These are phyloP conservation scores for Oryza brachyantha DNA, from an alignment of 176 grass and related monocot genomes.

Conservation along the genomic window DNA sequence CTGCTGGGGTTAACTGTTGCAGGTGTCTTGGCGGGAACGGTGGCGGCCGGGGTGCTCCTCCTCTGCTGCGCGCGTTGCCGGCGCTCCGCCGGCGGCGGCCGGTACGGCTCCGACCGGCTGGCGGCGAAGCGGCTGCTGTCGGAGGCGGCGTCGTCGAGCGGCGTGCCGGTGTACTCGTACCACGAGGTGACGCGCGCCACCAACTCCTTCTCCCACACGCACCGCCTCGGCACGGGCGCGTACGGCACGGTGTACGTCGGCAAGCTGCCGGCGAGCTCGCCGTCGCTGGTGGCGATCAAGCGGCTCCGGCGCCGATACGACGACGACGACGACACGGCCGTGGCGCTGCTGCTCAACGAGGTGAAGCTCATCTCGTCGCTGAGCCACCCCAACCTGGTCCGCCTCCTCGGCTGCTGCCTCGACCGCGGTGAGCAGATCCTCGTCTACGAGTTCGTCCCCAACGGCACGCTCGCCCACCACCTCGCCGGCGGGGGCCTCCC, in stretches of 20 bases:
- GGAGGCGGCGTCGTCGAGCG: constrained; percentile 51
- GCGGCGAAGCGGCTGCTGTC: constrained; percentile 47
- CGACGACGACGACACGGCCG: background rate
- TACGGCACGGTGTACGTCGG: constrained; percentile 93
- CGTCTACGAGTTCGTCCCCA: constrained; percentile 87
- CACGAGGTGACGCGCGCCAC: constrained; percentile 67
- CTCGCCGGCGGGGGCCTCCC: constrained; percentile 37
- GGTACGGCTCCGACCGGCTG: constrained; percentile 10
- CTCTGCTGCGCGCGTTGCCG: constrained; percentile 29
- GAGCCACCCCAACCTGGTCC: constrained; percentile 79
- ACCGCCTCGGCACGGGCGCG: constrained; percentile 74
- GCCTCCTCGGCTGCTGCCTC: constrained; percentile 86
- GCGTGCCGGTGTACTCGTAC: constrained; percentile 73
- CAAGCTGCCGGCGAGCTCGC: constrained; percentile 37
- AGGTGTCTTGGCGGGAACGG: constrained; percentile 34
- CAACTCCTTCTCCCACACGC: constrained; percentile 62
- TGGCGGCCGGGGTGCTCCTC: constrained; percentile 10
- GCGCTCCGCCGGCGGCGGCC: background rate
- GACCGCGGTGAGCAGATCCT: constrained; percentile 86
- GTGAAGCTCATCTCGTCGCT: constrained; percentile 83
- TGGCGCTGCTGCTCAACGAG: constrained; percentile 60
- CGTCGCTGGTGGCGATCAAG: constrained; percentile 77
- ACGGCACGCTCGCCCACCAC: constrained; percentile 77
- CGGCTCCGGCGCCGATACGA: constrained; percentile 49
- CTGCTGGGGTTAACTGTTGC: background rate